A percentile compares a stretch with the other conserved stretches of the same genome.
Conservation (phyloP, 768 basidiomycete species). For the Dacryopinax primogenitus region DNA sequence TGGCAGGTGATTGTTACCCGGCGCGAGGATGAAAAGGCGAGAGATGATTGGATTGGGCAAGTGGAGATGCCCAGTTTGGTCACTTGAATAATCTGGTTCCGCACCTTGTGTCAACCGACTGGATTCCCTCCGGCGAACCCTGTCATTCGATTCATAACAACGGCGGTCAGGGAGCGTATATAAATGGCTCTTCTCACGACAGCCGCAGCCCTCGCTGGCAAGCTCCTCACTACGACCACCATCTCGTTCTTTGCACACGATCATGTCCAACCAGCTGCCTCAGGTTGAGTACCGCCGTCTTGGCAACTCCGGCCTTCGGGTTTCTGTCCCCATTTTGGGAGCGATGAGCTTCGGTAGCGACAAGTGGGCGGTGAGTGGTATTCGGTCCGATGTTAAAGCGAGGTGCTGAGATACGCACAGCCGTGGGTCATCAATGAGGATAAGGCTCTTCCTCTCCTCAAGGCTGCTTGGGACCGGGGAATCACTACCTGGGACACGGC, state of each 20-base stretch:
- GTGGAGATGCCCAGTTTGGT: neutral
- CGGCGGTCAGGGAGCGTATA: neutral
- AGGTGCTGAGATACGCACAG: slow-evolving; percentile 13
- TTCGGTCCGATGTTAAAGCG: neutral
- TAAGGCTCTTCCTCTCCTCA: slow-evolving; percentile 27
- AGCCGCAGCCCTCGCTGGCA: neutral
- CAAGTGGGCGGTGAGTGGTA: neutral
- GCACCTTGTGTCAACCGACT: neutral
- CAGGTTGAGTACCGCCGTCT: slow-evolving; percentile 14
- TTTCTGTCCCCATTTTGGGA: slow-evolving; percentile 28
- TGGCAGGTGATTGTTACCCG: too few relatives aligned
- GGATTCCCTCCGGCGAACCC: neutral
- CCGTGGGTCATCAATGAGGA: slow-evolving; percentile 17
- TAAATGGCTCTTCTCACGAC: neutral
- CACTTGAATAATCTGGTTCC: neutral
- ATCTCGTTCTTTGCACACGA: neutral
- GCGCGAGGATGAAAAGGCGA: too few relatives aligned
- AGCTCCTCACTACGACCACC: neutral
- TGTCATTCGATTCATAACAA: neutral
- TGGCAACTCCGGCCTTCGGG: slow-evolving; percentile 26
- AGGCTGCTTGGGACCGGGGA: slow-evolving; percentile 32
- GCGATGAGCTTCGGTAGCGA: slow-evolving; percentile 4
- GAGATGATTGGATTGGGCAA: neutral
- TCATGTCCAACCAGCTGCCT: slow-evolving; percentile 1
- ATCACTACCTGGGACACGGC: slow-evolving; percentile 33